Conservation (phyloP, 129 eudicot genomes). For the Apium graveolens region DNA sequence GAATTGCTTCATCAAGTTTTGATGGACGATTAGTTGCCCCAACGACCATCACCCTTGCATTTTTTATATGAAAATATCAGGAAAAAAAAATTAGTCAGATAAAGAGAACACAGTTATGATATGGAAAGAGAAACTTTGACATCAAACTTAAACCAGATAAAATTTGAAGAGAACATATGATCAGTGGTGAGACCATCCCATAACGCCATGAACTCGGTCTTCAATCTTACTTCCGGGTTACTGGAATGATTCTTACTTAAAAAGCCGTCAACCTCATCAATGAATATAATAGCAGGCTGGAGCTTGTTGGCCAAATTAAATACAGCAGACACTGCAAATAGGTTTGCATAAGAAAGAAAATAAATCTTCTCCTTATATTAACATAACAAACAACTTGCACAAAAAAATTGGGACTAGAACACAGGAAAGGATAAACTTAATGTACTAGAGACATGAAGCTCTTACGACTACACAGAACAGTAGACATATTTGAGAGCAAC, state of each 20-base stretch:
- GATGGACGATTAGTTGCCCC: slow-evolving; percentile 70
- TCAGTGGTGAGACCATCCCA: slow-evolving; percentile 71
- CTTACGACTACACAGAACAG: not conserved
- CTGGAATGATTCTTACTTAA: slow-evolving; percentile 49
- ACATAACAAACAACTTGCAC: not conserved
- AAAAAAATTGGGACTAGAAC: not conserved
- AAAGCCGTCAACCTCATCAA: slow-evolving; percentile 61
- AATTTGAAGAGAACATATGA: slow-evolving; percentile 27
- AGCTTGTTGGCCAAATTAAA: slow-evolving; percentile 58
- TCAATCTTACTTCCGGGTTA: slow-evolving; percentile 52
- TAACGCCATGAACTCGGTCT: too few relatives aligned
- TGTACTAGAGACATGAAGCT: not conserved
- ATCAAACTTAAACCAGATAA: not conserved
- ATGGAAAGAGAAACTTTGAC: not conserved
- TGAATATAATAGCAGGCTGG: too few relatives aligned
- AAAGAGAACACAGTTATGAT: not conserved
- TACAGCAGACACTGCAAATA: slow-evolving; percentile 55
- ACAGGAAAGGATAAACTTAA: not conserved
- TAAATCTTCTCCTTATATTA: too few relatives aligned
- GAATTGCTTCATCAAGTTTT: slow-evolving; percentile 70
- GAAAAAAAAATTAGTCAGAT: not conserved
- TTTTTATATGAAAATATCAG: slow-evolving; percentile 20
- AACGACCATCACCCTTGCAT: slow-evolving; percentile 60
- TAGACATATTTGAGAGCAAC: not conserved
- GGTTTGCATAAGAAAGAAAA: not conserved